These are phyloP conservation scores for Colletotrichum tabaci DNA, from an alignment of 2,329 filamentous ascomycete genomes.

Conservation along the genomic window DNA sequence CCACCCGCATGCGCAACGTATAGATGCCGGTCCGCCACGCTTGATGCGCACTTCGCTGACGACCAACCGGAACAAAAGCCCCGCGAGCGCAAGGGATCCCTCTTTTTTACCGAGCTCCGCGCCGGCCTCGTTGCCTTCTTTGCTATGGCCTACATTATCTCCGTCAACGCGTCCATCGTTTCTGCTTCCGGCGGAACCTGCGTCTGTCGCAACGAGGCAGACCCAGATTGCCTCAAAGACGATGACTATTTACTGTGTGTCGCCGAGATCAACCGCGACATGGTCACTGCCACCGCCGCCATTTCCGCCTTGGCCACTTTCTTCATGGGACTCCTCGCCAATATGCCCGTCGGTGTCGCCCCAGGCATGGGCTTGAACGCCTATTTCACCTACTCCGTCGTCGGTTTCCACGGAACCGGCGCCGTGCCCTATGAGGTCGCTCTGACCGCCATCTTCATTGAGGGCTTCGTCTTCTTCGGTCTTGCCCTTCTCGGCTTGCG, in stretches of 20 bases:
- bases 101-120: conserved; percentile 87
- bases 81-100: conserved; percentile 79
- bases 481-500: conserved; percentile 86
- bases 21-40: not conserved
- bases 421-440: conserved; percentile 82
- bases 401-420: conserved; percentile 82
- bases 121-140: conserved; percentile 88
- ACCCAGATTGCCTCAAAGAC: conserved; percentile 68
- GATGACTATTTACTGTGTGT: conserved; percentile 75
- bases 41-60: conserved; percentile 20
- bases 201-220: conserved; percentile 71
- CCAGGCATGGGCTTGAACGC: conserved; percentile 79
- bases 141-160: conserved; percentile 70
- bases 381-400: conserved; percentile 84
- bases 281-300: conserved; percentile 88
- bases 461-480: conserved; percentile 87
- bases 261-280: conserved; percentile 78
- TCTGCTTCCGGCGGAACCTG: conserved; percentile 82
- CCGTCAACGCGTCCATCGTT: conserved; percentile 67
- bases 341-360: conserved; percentile 68
- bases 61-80: conserved; percentile 61
- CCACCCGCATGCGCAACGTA: not conserved
- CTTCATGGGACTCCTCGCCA: conserved; percentile 86
- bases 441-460: conserved; percentile 88
- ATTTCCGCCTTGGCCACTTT: conserved; percentile 86